Evolutionary conservation across 169 alveolate species (phyloP), one percentile per base, ranked within the genome.

Genomic region (Cyclospora cayetanensis): DNA sequence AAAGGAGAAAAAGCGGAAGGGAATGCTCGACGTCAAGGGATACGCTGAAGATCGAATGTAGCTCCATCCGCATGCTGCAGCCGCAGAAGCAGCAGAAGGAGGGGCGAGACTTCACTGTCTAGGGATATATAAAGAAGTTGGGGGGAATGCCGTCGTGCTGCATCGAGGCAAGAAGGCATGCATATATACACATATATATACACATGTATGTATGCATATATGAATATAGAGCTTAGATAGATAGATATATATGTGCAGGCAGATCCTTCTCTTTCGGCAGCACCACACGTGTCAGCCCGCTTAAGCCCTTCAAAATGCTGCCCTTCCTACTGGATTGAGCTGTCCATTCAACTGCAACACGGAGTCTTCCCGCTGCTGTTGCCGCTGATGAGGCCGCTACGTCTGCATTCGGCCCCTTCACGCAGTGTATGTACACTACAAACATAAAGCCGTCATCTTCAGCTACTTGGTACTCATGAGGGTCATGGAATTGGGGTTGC

Each of bases 41-140:
- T 60, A 60, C 11, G 72, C 72, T 4, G 72, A 29, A n/a, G 72
- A 60, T 4, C 72, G 72, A 29, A 4, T 60, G 72, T 60, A 60
- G 72, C 72, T 60, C 72, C 72, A 60, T 11, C 72, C 72, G n/a
- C 35, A 60, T 29, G 72, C 72, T 60, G 72, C 72, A 60, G 72
- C 72, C 12, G 72, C 72, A 60, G 72, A 22, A 60, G 72, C 72
- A 60, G 72, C 72, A 60, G 72, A 22, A 60, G 72, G 35, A 60
- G 72, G n/a, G n/a, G n/a, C n/a, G n/a, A n/a, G n/a, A n/a, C n/a
- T 50, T 50, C 25, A 9, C 9, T 50, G 60, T 18, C 9, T 50
- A 50, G 9, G 18, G 9, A 50, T 50, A 50, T 50, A 50, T 50
- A 50, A 9, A 50, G 9, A 18, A 11, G 60, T 9, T 50, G 9